These are phyloP conservation scores for Leersia perrieri DNA, from an alignment of 176 grass and related monocot species.

Conservation along the genomic window DNA sequence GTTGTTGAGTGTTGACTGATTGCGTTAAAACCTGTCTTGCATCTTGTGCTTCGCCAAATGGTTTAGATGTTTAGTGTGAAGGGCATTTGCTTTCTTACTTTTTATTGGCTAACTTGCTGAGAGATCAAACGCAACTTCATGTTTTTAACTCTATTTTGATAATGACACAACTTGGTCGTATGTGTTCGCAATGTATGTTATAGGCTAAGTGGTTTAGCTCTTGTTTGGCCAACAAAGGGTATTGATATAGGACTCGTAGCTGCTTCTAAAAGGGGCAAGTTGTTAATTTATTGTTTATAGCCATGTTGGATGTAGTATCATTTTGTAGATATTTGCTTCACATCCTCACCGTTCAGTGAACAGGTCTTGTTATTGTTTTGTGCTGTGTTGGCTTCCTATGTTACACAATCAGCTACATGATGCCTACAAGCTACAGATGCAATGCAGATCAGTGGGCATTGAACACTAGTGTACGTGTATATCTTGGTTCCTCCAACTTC, in stretches of 20 bases:
- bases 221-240: neutral
- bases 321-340: conserved; percentile 6
- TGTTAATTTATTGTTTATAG: conserved; percentile 12
- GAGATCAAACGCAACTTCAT: neutral
- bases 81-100: neutral
- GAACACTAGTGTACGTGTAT: neutral
- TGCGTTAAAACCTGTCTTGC: conserved; percentile 1
- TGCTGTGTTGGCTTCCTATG: neutral
- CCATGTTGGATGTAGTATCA: neutral
- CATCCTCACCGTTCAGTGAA: neutral
- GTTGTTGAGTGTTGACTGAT: conserved; percentile 24
- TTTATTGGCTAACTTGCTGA: neutral
- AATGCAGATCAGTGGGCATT: neutral
- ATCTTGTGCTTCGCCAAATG: neutral
- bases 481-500: neutral
- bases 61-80: neutral
- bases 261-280: neutral
- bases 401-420: neutral
- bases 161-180: neutral
- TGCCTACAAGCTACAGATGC: neutral
- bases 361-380: conserved; percentile 3
- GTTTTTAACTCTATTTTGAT: neutral
- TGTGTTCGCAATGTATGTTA: conserved; percentile 3
- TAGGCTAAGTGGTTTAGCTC: neutral
- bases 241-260: neutral